Percentiles rank a stretch among this genome's conserved stretches.
phyloP scores from a whole-genome alignment of 768 basidiomycete genomes.

The Auricularia sp. region DNA sequence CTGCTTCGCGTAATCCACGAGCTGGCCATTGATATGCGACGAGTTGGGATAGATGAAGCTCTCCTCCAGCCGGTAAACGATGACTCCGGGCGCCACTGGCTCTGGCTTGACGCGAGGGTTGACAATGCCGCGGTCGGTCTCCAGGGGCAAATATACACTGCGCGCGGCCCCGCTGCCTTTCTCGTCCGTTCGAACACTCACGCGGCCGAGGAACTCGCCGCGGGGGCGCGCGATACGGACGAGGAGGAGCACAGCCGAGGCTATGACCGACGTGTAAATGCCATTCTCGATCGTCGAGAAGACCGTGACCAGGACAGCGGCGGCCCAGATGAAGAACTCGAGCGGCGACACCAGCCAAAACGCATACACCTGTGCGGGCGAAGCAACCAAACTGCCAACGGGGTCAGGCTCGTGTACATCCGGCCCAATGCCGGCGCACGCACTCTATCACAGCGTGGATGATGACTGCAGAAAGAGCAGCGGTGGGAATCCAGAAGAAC shows the following conservation, averaged over 20 bases:
- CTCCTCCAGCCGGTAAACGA: slow-evolving; percentile 90
- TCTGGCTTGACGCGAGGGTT: slow-evolving; percentile 63
- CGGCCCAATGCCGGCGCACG: neutral
- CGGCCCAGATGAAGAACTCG: slow-evolving; percentile 82
- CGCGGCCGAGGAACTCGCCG: slow-evolving; percentile 84
- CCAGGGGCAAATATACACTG: slow-evolving; percentile 78
- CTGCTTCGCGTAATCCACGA: slow-evolving; percentile 75
- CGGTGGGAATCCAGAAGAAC: slow-evolving; percentile 78
- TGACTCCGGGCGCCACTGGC: slow-evolving; percentile 73
- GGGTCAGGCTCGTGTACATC: slow-evolving; percentile 11
- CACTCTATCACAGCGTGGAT: slow-evolving; percentile 79
- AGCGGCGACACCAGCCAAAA: slow-evolving; percentile 94
- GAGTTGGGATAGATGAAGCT: slow-evolving; percentile 81
- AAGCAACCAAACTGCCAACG: slow-evolving; percentile 52
- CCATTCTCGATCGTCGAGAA: slow-evolving; percentile 94
- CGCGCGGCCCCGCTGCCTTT: slow-evolving; percentile 33
- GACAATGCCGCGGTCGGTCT: slow-evolving; percentile 36
- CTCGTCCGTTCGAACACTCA: slow-evolving; percentile 42
- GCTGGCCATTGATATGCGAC: slow-evolving; percentile 51
- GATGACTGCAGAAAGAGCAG: slow-evolving; percentile 78
- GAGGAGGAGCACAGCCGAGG: slow-evolving; percentile 71
- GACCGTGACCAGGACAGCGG: slow-evolving; percentile 79
- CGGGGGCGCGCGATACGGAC: slow-evolving; percentile 81
- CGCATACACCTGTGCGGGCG: slow-evolving; percentile 68
- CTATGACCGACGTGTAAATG: slow-evolving; percentile 76